phyloP scores from a whole-genome alignment of 306 rosid species.

The Vigna radiata region DNA sequence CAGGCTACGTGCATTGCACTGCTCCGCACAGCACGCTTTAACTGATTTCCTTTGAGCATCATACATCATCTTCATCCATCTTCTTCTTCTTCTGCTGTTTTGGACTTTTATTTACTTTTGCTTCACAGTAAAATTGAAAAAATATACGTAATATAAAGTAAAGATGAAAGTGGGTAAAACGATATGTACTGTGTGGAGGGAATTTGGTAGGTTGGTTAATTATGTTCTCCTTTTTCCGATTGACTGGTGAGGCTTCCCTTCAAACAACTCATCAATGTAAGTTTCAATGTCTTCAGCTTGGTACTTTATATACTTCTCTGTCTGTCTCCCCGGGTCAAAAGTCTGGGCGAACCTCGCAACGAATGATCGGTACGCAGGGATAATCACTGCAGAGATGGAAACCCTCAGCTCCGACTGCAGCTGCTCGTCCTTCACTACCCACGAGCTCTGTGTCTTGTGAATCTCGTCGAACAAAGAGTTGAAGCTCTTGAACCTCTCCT shows the following conservation, averaged over 20 bases:
- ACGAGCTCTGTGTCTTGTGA: conserved; percentile 86
- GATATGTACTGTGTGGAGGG: conserved; percentile 25
- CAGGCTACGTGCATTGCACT: conserved; percentile 2
- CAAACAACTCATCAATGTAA: conserved; percentile 79
- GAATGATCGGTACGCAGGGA: conserved; percentile 84
- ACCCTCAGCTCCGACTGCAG: conserved; percentile 93
- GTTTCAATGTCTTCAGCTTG: conserved; percentile 88
- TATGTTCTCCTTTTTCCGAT: conserved; percentile 56
- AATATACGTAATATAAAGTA: not conserved
- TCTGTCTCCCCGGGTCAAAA: conserved; percentile 72
- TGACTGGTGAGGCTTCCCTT: conserved; percentile 63
- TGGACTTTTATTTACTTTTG: conserved; percentile 1
- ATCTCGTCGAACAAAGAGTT: conserved; percentile 81
- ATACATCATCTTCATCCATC: not conserved
- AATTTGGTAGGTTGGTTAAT: not conserved
- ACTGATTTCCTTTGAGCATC: not conserved
- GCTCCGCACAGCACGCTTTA: not conserved
- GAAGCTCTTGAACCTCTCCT: conserved; percentile 90
- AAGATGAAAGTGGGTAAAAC: not conserved
- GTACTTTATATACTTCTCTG: conserved; percentile 83
- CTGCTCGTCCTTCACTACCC: conserved; percentile 94
- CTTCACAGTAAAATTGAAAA: not conserved
- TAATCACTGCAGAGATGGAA: conserved; percentile 74
- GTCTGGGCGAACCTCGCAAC: conserved; percentile 72
- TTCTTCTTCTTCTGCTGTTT: not conserved